These are phyloP conservation scores for Alnus rubra DNA, from an alignment of 306 rosid genomes.

Conservation along the genomic window DNA sequence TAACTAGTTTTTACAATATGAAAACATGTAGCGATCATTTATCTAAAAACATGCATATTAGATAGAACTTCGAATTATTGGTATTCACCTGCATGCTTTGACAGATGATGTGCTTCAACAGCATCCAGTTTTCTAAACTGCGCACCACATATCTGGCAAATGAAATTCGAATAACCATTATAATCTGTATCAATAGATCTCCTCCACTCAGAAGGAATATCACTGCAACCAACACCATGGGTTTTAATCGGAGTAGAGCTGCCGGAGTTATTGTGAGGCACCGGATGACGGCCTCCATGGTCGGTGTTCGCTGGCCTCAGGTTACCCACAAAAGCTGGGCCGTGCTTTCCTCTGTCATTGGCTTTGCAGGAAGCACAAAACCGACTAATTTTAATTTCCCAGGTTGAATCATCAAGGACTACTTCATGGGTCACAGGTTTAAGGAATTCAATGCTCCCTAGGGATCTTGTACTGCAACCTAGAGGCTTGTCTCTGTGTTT, in stretches of 20 bases:
- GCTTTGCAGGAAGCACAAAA: conserved; percentile 26
- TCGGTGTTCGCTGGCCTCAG: neutral
- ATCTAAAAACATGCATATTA: neutral
- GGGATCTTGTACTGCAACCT: conserved; percentile 23
- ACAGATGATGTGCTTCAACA: conserved; percentile 41
- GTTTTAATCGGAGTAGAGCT: conserved; percentile 5
- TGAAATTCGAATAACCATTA: conserved; percentile 15
- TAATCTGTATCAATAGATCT: conserved; percentile 24
- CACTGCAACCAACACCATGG: conserved; percentile 26
- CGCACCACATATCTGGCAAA: conserved; percentile 44
- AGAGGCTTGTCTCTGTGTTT: conserved; percentile 7
- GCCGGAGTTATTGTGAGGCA: conserved; percentile 17
- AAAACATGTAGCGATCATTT: too few relatives aligned
- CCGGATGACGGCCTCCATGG: neutral
- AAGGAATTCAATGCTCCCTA: conserved; percentile 18
- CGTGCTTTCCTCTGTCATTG: conserved; percentile 14
- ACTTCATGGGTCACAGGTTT: conserved; percentile 31
- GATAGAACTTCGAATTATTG: conserved; percentile 7
- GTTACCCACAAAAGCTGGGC: neutral
- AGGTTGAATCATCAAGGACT: conserved; percentile 23
- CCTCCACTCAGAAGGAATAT: conserved; percentile 16
- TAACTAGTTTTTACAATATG: too few relatives aligned
- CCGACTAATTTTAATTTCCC: conserved; percentile 1
- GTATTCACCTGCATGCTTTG: conserved; percentile 48
- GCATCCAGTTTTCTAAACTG: conserved; percentile 29